These are phyloP conservation scores for Barnettozyma populi DNA, from an alignment of 805 yeast species.

Conservation along the genomic window DNA sequence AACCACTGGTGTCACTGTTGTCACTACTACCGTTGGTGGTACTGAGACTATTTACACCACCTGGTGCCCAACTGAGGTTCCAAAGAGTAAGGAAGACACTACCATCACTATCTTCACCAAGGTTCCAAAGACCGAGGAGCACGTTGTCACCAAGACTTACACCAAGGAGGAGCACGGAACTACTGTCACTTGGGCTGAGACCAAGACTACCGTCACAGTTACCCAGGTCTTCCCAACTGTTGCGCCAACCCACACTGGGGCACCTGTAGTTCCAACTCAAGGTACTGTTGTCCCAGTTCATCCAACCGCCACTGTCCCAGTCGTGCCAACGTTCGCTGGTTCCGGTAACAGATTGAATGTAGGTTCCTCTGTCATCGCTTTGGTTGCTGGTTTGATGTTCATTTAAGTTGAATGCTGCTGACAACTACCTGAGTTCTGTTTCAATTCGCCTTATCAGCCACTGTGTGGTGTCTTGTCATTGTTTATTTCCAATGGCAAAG, in stretches of 20 bases:
- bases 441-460: not conserved
- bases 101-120: not conserved
- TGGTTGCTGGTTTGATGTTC: not conserved
- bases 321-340: not conserved
- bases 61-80: slow-evolving; percentile 2
- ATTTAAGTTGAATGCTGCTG: not conserved
- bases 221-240: not conserved
- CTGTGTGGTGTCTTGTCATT: not conserved
- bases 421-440: not conserved
- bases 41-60: slow-evolving; percentile 4
- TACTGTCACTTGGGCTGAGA: not conserved
- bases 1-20: slow-evolving; percentile 8
- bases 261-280: not conserved
- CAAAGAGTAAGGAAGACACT: not conserved
- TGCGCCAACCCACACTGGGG: not conserved
- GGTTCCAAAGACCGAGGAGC: not conserved
- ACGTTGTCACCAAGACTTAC: not conserved
- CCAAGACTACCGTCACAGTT: not conserved
- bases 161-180: not conserved
- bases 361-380: not conserved
- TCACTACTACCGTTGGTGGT: slow-evolving; percentile 1
- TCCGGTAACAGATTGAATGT: not conserved
- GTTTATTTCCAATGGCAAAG: not conserved
- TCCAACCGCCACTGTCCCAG: not conserved
- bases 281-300: no score